Percentiles rank a stretch among this genome's conserved stretches.
phyloP scores from a whole-genome alignment of 2,329 filamentous ascomycete genomes.

The Sporothrix curviconia region DNA sequence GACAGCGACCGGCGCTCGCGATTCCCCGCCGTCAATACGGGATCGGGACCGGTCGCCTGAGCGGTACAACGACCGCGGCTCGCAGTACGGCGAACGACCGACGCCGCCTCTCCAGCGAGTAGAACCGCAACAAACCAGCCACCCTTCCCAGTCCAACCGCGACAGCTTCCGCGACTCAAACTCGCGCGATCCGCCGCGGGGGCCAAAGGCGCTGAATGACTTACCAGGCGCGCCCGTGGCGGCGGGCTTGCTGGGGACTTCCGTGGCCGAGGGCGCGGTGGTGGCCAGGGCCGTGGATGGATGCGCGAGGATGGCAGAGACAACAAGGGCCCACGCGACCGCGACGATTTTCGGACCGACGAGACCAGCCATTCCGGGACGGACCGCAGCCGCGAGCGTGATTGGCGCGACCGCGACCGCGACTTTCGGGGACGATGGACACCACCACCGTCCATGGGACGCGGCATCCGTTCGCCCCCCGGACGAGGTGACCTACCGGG shows the following conservation, averaged over 20 bases:
- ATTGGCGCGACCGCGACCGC: constrained; percentile 40
- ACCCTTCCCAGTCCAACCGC: constrained; percentile 53
- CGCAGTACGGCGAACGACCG: constrained; percentile 60
- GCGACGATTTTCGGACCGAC: constrained; percentile 55
- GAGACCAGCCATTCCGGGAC: constrained; percentile 48
- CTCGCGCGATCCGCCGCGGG: constrained; percentile 67
- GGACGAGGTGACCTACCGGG: constrained; percentile 19
- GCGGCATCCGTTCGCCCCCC: constrained; percentile 48
- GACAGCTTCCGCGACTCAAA: constrained; percentile 51
- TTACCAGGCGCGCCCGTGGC: constrained; percentile 70
- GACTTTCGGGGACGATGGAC: constrained; percentile 53
- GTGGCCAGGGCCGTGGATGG: constrained; percentile 50
- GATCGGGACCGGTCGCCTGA: constrained; percentile 61
- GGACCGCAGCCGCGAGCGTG: constrained; percentile 48
- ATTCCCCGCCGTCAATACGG: constrained; percentile 36
- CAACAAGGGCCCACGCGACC: constrained; percentile 44
- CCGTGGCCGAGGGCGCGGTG: constrained; percentile 52
- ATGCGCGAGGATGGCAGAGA: constrained; percentile 60
- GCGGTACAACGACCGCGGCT: constrained; percentile 49
- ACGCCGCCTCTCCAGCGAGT: constrained; percentile 59
- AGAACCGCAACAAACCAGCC: constrained; percentile 49
- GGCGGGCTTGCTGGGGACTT: constrained; percentile 61
- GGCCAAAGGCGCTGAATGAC: constrained; percentile 59
- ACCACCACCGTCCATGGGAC: constrained; percentile 52
- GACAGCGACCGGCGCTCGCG: constrained; percentile 58